Conservation (phyloP, 768 basidiomycete genomes). For the Trametes meyenii region DNA sequence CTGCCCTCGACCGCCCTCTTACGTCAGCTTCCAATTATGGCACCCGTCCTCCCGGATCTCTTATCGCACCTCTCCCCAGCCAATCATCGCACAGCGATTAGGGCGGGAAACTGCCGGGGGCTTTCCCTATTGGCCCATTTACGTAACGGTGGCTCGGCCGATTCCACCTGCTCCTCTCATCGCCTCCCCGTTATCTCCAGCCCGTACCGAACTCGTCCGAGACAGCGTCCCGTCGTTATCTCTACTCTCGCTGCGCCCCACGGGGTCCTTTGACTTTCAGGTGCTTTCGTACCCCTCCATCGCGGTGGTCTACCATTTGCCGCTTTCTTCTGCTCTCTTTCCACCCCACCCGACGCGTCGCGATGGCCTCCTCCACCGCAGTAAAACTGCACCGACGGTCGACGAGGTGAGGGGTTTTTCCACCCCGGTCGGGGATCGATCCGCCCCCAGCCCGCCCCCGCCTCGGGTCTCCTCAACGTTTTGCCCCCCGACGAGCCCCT, state of each 20-base stretch:
- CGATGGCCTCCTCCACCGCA: too few relatives aligned
- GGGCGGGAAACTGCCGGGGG: slow-evolving; percentile 6
- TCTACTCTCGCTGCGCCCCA: too few relatives aligned
- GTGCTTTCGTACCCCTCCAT: too few relatives aligned
- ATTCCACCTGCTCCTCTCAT: slow-evolving; percentile 7
- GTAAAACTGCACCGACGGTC: too few relatives aligned
- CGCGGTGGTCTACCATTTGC: too few relatives aligned
- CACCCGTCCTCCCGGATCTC: slow-evolving; percentile 1
- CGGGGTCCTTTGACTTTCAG: too few relatives aligned
- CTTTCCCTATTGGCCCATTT: slow-evolving; percentile 1
- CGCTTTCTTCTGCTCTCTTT: too few relatives aligned
- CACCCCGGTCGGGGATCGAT: background rate
- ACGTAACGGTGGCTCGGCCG: slow-evolving; percentile 14
- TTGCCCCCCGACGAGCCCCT: too few relatives aligned
- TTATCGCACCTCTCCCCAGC: slow-evolving; percentile 17
- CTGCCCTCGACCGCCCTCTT: slow-evolving; percentile 6
- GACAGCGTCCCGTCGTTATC: too few relatives aligned
- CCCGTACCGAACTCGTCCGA: background rate
- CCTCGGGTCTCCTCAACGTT: background rate
- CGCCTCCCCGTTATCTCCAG: slow-evolving; percentile 11
- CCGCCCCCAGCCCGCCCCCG: background rate
- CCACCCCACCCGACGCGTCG: too few relatives aligned
- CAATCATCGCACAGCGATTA: slow-evolving; percentile 19
- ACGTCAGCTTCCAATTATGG: slow-evolving; percentile 15
- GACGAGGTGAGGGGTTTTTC: background rate